These are phyloP conservation scores for Clarireedia sp. DNA, from an alignment of 2,329 filamentous ascomycete genomes.

Conservation along the genomic window DNA sequence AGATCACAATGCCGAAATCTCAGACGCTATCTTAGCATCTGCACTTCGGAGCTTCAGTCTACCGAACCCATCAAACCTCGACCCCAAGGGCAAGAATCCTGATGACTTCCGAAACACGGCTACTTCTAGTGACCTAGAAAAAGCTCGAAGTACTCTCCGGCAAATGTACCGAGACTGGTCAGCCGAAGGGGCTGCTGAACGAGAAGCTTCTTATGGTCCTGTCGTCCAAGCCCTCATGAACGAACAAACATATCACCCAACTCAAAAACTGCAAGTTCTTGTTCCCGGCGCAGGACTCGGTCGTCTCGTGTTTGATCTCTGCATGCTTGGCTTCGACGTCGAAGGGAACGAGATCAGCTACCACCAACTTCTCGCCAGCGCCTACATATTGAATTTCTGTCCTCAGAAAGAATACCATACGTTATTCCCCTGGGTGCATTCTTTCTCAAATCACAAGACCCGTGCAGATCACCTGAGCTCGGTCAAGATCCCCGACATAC, in stretches of 20 bases:
- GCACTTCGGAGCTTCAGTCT: slow-evolving; percentile 62
- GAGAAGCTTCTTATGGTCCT: slow-evolving; percentile 68
- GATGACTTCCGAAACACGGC: slow-evolving; percentile 63
- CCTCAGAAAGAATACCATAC: slow-evolving; percentile 52
- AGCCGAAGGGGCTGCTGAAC: slow-evolving; percentile 63
- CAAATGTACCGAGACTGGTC: slow-evolving; percentile 97
- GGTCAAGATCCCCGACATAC: slow-evolving; percentile 73
- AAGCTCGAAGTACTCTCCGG: slow-evolving; percentile 82
- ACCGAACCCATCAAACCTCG: slow-evolving; percentile 9
- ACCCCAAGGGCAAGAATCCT: slow-evolving; percentile 9
- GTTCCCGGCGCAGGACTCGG: slow-evolving; percentile 88
- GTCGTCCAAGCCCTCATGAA: slow-evolving; percentile 57
- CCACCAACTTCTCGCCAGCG: slow-evolving; percentile 85
- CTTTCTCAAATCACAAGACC: slow-evolving; percentile 76
- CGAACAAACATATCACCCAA: slow-evolving; percentile 31
- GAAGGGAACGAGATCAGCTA: slow-evolving; percentile 97
- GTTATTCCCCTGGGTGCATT: slow-evolving; percentile 78
- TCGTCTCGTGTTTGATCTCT: slow-evolving; percentile 81
- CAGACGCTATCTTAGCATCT: slow-evolving; percentile 65
- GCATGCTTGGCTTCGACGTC: slow-evolving; percentile 59
- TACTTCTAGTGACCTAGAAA: slow-evolving; percentile 71
- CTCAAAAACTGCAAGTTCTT: slow-evolving; percentile 46
- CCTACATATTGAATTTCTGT: slow-evolving; percentile 66
- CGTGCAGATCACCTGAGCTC: slow-evolving; percentile 67
- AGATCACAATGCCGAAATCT: slow-evolving; percentile 76